Percentiles rank a stretch among this genome's conserved stretches.
Evolutionary conservation across 371 early-diverging fungal species (phyloP).

Genomic region (Apophysomyces sp.): DNA sequence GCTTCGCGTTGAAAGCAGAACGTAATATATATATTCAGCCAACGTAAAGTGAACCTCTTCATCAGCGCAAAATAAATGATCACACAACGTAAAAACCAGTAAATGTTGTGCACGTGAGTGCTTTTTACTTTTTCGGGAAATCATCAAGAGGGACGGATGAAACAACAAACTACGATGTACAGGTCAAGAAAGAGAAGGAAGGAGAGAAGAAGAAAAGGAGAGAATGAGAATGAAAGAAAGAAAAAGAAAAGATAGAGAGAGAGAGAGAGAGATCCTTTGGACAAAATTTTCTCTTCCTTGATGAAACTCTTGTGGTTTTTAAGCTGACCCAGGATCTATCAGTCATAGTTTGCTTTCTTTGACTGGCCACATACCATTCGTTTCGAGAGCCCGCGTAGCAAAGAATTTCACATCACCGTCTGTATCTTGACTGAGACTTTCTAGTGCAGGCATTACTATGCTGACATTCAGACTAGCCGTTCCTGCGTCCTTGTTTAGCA

Average conservation of each 20-base stretch:
- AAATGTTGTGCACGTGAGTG: neutral
- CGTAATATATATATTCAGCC: too few relatives aligned
- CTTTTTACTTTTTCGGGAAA: slow-evolving; percentile 2
- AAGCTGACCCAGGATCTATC: neutral
- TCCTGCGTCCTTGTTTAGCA: slow-evolving; percentile 65
- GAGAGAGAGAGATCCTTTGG: too few relatives aligned
- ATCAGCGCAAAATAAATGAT: neutral
- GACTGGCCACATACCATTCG: neutral
- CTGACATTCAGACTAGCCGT: slow-evolving; percentile 58
- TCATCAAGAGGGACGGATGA: neutral
- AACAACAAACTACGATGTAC: slow-evolving; percentile 1
- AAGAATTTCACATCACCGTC: slow-evolving; percentile 93
- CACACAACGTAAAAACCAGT: neutral
- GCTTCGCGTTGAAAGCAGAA: too few relatives aligned
- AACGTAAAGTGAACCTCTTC: neutral
- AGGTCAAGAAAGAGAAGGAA: neutral
- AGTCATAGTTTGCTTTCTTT: slow-evolving; percentile 2
- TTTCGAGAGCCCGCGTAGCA: slow-evolving; percentile 77
- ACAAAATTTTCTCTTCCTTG: neutral
- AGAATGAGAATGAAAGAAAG: neutral
- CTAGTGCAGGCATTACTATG: slow-evolving; percentile 77
- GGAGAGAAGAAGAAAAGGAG: neutral
- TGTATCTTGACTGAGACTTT: slow-evolving; percentile 79
- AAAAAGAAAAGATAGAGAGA: neutral
- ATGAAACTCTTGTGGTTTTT: neutral